phyloP scores from a whole-genome alignment of 768 basidiomycete genomes.

The Rhodotorula graminis region DNA sequence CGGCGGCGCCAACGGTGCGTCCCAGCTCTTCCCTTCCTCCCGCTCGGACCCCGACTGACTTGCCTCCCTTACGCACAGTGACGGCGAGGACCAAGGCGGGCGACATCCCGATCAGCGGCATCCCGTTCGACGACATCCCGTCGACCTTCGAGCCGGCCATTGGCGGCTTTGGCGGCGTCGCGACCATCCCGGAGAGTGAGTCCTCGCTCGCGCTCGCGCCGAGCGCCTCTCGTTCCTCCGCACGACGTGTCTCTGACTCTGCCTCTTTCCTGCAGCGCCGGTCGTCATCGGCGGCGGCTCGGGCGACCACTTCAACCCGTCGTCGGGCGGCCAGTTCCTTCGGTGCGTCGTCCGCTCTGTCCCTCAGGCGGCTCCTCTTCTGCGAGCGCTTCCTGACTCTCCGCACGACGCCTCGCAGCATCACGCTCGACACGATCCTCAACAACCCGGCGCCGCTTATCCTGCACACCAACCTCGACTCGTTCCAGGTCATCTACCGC shows the following conservation, averaged over 20 bases:
- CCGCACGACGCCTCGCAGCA: neutral
- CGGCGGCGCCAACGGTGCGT: conserved; percentile 28
- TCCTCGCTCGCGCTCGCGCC: neutral
- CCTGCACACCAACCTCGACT: conserved; percentile 57
- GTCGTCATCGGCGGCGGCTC: conserved; percentile 23
- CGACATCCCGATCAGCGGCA: conserved; percentile 60
- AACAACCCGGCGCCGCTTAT: conserved; percentile 46
- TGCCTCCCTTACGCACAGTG: neutral
- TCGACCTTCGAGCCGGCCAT: conserved; percentile 61
- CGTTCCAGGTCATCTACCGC: conserved; percentile 59
- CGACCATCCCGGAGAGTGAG: conserved; percentile 48
- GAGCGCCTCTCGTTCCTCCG: neutral
- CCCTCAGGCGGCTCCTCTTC: no score
- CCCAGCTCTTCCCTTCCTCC: no score
- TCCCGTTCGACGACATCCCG: conserved; percentile 57
- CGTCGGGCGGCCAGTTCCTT: conserved; percentile 17
- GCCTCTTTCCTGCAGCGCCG: neutral
- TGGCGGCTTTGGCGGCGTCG: conserved; percentile 48
- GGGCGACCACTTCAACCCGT: conserved; percentile 18
- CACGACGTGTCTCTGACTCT: neutral
- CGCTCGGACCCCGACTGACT: no score
- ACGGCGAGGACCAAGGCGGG: conserved; percentile 52
- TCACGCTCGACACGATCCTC: conserved; percentile 25
- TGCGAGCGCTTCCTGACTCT: no score
- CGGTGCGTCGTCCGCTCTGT: neutral